Base-by-base conservation (phyloP, 1,284 basidiomycete species). In the Tylopilus orsonianus region DNA sequence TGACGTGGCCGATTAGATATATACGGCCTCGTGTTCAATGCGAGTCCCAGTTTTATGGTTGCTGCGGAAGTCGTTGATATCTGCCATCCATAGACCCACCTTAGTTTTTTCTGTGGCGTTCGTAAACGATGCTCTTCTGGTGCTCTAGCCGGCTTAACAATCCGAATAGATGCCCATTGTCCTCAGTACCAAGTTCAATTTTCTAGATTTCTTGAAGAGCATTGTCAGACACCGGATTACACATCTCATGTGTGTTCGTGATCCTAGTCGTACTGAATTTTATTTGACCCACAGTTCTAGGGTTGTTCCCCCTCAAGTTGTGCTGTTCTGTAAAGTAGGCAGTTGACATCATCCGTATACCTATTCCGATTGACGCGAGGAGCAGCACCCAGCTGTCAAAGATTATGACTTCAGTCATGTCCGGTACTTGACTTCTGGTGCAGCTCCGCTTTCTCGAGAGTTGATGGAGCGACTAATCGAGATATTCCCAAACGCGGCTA, bases 361-460 rank as follows among this genome's bases (percentile, higher is more conserved):
- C 29, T 30, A 20, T 33, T 35, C 19, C n/a, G 8, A 27, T 38
- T 50, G 26, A 66, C 19, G 19, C 39, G 56, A 16, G 53, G 26
- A 23, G 20, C 50, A 83, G 74, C 73, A 79, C 56, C 79, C 81
- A 8, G 73, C 70, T n/a, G 71, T 74, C 22, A 72, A 75, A 53
- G 72, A 78, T 35, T 81, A 77, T 55, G 75, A 86, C 56, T 61
- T 87, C 9, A 72, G 70, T 50, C 71, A 71, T 33, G 64, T 86
- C 27, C 71, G 72, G 33, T 71, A 74, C 54, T 58, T 75, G 48
- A 74, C 81, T 59, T 67, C 68, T 14, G 84, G 83, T 8, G 83
- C 85, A 2, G 85, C 85, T 1, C 83, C 85, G 2, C 68, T 87
- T 14, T 77, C 79, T 0, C 46, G 67, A 1, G 83, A 81, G 58